phyloP scores from a whole-genome alignment of 768 basidiomycete species.

The Russula earlei region DNA sequence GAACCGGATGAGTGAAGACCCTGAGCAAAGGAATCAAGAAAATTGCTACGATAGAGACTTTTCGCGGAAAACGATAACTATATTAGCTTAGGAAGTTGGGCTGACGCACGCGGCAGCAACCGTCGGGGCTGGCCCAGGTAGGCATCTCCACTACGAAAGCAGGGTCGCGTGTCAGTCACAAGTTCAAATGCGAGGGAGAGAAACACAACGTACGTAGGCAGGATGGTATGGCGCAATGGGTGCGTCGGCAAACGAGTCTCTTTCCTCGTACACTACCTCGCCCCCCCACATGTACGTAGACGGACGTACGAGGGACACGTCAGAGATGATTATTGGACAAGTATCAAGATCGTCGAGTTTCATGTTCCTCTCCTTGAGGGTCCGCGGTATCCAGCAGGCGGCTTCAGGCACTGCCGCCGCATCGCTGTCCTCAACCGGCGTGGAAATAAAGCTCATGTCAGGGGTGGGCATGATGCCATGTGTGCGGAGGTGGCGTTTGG shows the following conservation, averaged over 20 bases:
- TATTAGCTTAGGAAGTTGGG: neutral
- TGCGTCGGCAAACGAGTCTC: conserved; percentile 25
- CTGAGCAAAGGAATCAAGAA: conserved; percentile 13
- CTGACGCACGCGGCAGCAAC: conserved; percentile 9
- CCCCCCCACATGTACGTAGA: conserved; percentile 25
- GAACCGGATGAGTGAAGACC: neutral
- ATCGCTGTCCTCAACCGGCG: conserved; percentile 31
- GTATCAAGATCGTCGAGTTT: conserved; percentile 23
- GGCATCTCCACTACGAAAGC: conserved; percentile 27
- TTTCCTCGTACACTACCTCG: conserved; percentile 29
- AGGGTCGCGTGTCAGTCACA: neutral
- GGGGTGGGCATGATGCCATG: conserved; percentile 50
- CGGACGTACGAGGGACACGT: conserved; percentile 30
- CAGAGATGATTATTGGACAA: conserved; percentile 30
- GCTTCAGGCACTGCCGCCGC: conserved; percentile 21
- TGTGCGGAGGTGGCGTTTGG: conserved; percentile 68
- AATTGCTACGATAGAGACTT: conserved; percentile 1
- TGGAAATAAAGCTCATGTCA: conserved; percentile 36
- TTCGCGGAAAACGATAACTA: conserved; percentile 1
- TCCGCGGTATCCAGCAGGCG: conserved; percentile 34
- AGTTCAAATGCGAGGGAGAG: neutral
- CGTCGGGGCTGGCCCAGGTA: conserved; percentile 30
- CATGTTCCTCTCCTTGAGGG: conserved; percentile 24
- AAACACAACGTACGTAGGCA: conserved; percentile 25
- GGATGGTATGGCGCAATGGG: conserved; percentile 29